A percentile compares a stretch with the other conserved stretches of the same genome.
These are phyloP conservation scores for Talaromyces liani DNA, from an alignment of 495 filamentous ascomycete species.

Conservation along the genomic window DNA sequence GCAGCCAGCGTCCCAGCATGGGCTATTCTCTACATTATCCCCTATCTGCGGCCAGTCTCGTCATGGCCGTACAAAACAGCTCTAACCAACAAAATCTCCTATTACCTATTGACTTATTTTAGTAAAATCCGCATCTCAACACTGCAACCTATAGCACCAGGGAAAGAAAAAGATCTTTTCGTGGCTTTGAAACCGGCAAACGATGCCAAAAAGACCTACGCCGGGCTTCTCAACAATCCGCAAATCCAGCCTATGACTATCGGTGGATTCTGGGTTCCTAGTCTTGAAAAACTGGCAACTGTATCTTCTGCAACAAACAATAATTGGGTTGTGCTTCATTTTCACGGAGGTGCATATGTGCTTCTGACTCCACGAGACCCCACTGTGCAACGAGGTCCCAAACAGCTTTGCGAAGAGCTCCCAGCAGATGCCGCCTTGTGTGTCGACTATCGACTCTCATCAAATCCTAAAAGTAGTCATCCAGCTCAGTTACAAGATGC, in stretches of 20 bases:
- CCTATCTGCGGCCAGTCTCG: not conserved
- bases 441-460: constrained; percentile 33
- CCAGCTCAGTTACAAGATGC: constrained; percentile 41
- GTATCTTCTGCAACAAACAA: not conserved
- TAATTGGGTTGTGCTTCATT: constrained; percentile 33
- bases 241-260: constrained; percentile 8
- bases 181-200: constrained; percentile 4
- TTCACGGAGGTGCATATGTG: constrained; percentile 46
- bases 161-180: constrained; percentile 4
- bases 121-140: constrained; percentile 1
- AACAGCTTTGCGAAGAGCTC: constrained; percentile 28
- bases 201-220: not conserved
- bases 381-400: not conserved
- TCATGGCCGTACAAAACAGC: constrained; percentile 6
- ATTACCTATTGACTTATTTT: not conserved
- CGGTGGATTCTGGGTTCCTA: constrained; percentile 10
- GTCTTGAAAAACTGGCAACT: not conserved
- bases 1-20: not conserved
- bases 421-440: constrained; percentile 20
- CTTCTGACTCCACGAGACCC: constrained; percentile 22
- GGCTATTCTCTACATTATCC: not conserved
- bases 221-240: not conserved
- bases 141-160: constrained; percentile 1
- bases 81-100: not conserved
- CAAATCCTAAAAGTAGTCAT: constrained; percentile 23